A percentile compares a stretch with the other conserved stretches of the same genome.
These are phyloP conservation scores for Suhomyces coccinellae DNA, from an alignment of 1,139 yeast genomes.

Conservation along the genomic window DNA sequence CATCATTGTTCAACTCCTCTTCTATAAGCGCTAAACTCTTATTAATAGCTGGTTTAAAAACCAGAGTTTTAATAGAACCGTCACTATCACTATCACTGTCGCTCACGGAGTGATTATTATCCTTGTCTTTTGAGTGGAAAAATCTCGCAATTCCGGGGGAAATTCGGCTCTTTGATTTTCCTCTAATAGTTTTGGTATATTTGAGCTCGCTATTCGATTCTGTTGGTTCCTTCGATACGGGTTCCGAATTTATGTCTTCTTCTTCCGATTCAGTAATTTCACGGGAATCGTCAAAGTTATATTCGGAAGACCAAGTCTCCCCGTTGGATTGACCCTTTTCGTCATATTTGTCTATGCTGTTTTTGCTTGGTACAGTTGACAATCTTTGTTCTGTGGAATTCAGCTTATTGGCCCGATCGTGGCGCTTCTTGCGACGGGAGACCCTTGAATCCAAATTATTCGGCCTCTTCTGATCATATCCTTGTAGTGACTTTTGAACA, in stretches of 20 bases:
- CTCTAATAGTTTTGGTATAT: constrained; percentile 18
- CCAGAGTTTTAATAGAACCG: constrained; percentile 19
- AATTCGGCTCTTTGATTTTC: constrained; percentile 10
- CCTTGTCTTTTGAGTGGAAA: constrained; percentile 18
- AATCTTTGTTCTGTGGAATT: neutral
- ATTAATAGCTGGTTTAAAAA: constrained; percentile 11
- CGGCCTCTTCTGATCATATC: neutral
- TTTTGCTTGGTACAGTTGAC: neutral
- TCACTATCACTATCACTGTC: constrained; percentile 23
- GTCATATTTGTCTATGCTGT: neutral
- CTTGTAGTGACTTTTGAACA: constrained; percentile 14
- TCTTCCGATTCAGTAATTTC: constrained; percentile 5
- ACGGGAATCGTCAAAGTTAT: constrained; percentile 2
- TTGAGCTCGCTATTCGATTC: neutral
- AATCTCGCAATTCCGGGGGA: constrained; percentile 22
- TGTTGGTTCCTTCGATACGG: neutral
- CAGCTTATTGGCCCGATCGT: neutral
- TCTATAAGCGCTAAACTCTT: constrained; percentile 22
- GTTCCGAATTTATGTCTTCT: neutral
- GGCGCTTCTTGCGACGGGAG: neutral
- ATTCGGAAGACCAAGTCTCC: neutral
- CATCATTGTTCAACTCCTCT: constrained; percentile 17
- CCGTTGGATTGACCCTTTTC: neutral
- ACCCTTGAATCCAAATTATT: neutral
- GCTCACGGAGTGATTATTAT: neutral